Percentiles rank a stretch among this genome's conserved stretches.
phyloP scores from a whole-genome alignment of 257 asterid genomes.

The Solanum tarijense region DNA sequence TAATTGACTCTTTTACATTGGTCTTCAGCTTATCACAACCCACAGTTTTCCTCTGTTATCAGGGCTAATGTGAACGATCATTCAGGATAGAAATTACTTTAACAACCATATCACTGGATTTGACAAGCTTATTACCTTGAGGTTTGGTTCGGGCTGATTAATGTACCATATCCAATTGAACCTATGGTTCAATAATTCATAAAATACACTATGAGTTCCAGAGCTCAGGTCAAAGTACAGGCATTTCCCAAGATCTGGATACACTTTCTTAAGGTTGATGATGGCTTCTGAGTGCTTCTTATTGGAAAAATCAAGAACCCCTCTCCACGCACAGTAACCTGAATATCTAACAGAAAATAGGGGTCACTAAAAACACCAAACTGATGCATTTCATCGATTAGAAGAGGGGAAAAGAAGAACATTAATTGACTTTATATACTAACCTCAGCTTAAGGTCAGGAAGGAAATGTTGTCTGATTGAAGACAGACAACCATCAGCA shows the following conservation, averaged over 20 bases:
- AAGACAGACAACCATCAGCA: constrained; percentile 76
- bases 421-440: background rate
- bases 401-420: background rate
- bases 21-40: background rate
- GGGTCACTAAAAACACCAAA: background rate
- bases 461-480: constrained; percentile 44
- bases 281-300: constrained; percentile 44
- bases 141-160: constrained; percentile 69
- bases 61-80: background rate
- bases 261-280: constrained; percentile 45
- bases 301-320: constrained; percentile 59
- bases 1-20: background rate
- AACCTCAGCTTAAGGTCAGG: constrained; percentile 66
- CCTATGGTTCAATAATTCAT: constrained; percentile 54
- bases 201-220: constrained; percentile 50
- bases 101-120: background rate
- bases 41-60: background rate
- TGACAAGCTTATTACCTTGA: constrained; percentile 36
- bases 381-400: background rate
- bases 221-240: constrained; percentile 57
- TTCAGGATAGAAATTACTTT: background rate
- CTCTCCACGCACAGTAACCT: constrained; percentile 97
- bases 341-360: constrained; percentile 47
- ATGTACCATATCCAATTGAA: constrained; percentile 94
- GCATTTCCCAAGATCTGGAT: constrained; percentile 75